Evolutionary conservation across 1,284 basidiomycete species (phyloP), one percentile per base, ranked within the genome.

Genomic region (Puccinia horiana): DNA sequence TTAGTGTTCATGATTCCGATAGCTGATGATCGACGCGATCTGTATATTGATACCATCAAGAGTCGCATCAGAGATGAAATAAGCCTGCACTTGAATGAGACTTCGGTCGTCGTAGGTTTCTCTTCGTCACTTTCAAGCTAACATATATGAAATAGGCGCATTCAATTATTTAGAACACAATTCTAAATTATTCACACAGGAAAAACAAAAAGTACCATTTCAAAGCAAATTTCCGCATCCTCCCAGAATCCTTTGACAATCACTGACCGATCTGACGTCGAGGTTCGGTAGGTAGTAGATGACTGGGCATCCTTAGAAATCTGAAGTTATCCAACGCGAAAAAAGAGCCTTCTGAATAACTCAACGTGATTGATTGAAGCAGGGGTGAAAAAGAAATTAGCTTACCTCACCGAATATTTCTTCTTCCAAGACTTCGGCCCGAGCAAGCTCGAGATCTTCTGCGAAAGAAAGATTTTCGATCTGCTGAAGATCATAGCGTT

Each of bases 391-490:
- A 44, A 70, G 8, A 61, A 52, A 75, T 56, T 2, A 16, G 42
- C 65, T 61, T 56, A 81, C 80, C 61, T 81, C 72, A 11, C 80
- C 70, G 52, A 81, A 81, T 9, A 81, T 81, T 75, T 81, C 80
- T 54, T 81, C 80, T 40, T 81, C 80, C 29, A 81, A 52, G 3
- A 75, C 54, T 73, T 81, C 80, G 16, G 80, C 80, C 9, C 61
- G 70, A 35, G 80, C 80, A 26, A 74, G 44, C 23, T 81, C 80
- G 42, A 81, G 42, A 42, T 65, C 44, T 73, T 70, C 54, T 35
- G 18, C 56, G 18, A 67, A 65, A 32, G 76, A 42, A 35, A 49
- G 44, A 54, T 3, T 3, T 2, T 73, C 47, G 14, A 35, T 35
- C 18, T 49, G 29, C 32, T 63, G 2, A 44, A 35, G 56, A 52